Base-by-base conservation (phyloP, 129 eudicot genomes). In the Calendula officinalis region DNA sequence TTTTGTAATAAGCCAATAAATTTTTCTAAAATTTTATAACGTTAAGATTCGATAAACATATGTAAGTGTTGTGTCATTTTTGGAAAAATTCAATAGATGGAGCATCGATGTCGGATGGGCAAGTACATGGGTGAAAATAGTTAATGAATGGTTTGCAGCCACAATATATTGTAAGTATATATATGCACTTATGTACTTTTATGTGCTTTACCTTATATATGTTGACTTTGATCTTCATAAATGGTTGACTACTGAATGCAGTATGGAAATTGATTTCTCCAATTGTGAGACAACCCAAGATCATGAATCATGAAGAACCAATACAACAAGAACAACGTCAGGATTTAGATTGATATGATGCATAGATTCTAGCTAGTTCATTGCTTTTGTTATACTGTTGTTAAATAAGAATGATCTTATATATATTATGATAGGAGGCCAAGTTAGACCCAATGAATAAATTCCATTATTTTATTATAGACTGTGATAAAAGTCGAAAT, bases 61-160 rank as follows among this genome's bases (percentile, higher is more conserved):
- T 22, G 3, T 8, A 6, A 2, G 36, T 61, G 32, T 60, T 27
- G 59, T 52, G 38, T 41, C 53, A 33, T 42, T 56, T 16, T 60
- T 38, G 22, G 54, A 64, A 47, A 43, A 22, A 22, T 22, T 22
- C 5, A 47, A 60, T 75, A 94, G 97, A 80, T 94, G 97, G 97
- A 88, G 94, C 83, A 94, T 94, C 7, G 99, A 94, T 47, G 97
- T 94, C 33, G 99, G 99, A 3, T 94, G 99, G 99, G 86, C 99
- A 55, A 94, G 99, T 68, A 94, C 95, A 30, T 94, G 99, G 99
- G 97, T 94, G 67, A 94, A 86, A 80, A 84, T 94, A 34, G 87
- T 94, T 33, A 86, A 94, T 38, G 99, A 86, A 76, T 94, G 99
- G 99, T 86, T 94, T 66, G 99, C 99, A 67, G 99, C 99, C 41